These are phyloP conservation scores for Vitis labrusca DNA, from an alignment of 164 flowering plant species.

Conservation along the genomic window DNA sequence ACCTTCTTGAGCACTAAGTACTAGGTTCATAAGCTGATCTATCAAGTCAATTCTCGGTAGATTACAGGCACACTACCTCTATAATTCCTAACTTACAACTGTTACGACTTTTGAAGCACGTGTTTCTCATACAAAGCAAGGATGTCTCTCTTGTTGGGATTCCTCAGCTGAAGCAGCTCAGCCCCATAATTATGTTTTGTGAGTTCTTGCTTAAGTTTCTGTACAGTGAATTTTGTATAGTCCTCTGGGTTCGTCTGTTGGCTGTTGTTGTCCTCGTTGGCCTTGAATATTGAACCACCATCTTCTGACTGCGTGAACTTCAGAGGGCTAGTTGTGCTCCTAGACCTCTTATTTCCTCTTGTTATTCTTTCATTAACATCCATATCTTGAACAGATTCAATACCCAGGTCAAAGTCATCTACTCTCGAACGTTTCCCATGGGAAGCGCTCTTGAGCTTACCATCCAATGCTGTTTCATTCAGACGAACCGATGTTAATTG, in stretches of 20 bases:
- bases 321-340: constrained; percentile 71
- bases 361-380: constrained; percentile 34
- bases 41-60: constrained; percentile 3
- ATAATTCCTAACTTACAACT: constrained; percentile 13
- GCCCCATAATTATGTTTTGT: constrained; percentile 86
- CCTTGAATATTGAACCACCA: constrained; percentile 70
- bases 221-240: constrained; percentile 75
- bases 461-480: constrained; percentile 80
- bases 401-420: constrained; percentile 51
- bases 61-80: constrained; percentile 15
- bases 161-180: constrained; percentile 73
- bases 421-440: constrained; percentile 69
- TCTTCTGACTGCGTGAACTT: constrained; percentile 56
- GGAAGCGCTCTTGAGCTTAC: constrained; percentile 73
- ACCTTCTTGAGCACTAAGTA: background rate
- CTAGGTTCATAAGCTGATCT: constrained; percentile 3
- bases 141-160: constrained; percentile 76
- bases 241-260: constrained; percentile 59
- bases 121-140: constrained; percentile 73
- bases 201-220: constrained; percentile 80
- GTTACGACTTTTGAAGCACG: constrained; percentile 49
- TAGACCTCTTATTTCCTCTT: constrained; percentile 60
- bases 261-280: constrained; percentile 51
- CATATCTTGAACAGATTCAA: constrained; percentile 71
- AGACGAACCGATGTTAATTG: constrained; percentile 70